These are phyloP conservation scores for Willaertia magna DNA, from an alignment of 208 protist genomes.

Conservation along the genomic window DNA sequence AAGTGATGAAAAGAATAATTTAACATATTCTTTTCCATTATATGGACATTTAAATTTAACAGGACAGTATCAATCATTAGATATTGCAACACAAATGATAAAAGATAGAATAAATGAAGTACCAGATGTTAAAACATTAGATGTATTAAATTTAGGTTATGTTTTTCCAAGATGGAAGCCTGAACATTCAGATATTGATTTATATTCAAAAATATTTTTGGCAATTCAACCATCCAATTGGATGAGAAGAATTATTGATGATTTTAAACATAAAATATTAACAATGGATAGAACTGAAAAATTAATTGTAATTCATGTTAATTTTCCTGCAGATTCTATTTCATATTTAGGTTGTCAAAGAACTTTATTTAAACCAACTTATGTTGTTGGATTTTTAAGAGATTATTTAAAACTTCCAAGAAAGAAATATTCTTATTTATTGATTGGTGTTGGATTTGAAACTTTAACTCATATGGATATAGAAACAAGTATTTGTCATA, in stretches of 20 bases:
- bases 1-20: background rate
- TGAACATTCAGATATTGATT: background rate
- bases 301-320: background rate
- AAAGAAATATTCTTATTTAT: no score
- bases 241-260: background rate
- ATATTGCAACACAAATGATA: background rate
- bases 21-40: background rate
- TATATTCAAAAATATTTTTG: background rate
- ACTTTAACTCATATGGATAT: background rate
- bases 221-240: background rate
- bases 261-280: background rate
- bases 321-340: background rate
- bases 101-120: background rate
- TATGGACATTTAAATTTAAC: background rate
- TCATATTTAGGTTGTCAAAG: background rate
- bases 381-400: no score
- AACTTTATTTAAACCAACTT: no score
- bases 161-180: background rate
- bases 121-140: background rate
- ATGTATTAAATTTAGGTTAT: background rate
- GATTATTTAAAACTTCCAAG: no score
- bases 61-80: background rate
- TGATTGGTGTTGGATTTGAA: background rate
- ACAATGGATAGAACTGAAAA: background rate
- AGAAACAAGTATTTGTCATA: background rate